Evolutionary conservation across 148 eudicot species (phyloP).

Genomic region (Amaranthus palmeri): DNA sequence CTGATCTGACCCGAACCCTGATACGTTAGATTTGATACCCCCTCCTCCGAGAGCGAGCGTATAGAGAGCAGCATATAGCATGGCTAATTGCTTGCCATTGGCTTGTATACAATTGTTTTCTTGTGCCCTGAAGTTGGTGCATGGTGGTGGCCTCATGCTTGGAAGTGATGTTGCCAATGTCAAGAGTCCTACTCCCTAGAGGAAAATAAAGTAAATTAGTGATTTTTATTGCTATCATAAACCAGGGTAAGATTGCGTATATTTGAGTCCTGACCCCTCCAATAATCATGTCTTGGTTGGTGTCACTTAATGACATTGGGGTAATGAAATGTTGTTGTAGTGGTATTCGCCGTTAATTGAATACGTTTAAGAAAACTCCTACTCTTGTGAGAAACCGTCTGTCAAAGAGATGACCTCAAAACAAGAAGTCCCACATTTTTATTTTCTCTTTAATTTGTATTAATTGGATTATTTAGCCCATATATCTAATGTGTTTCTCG

Average conservation of each 20-base stretch:
- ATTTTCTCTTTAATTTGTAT: no score
- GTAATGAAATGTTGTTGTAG: no score
- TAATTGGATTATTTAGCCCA: no score
- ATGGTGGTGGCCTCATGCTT: constrained; percentile 80
- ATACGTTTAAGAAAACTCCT: no score
- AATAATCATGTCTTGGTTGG: no score
- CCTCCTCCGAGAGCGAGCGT: constrained; percentile 88
- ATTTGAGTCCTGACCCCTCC: background rate
- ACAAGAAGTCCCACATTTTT: no score
- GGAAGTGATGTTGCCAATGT: constrained; percentile 74
- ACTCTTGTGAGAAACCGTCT: no score
- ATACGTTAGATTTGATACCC: constrained; percentile 92
- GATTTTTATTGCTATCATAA: no score
- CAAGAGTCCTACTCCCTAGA: constrained; percentile 69
- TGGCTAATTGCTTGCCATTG: constrained; percentile 53
- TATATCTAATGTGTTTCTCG: no score
- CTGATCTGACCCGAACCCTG: constrained; percentile 95
- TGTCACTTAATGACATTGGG: no score
- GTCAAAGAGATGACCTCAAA: no score
- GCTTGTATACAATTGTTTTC: constrained; percentile 55
- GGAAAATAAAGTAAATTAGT: background rate
- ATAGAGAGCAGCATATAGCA: constrained; percentile 81
- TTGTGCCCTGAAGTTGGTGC: constrained; percentile 45
- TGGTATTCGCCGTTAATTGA: no score
- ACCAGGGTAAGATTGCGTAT: background rate